Evolutionary conservation across 2,329 filamentous ascomycete species (phyloP).

Genomic region (Colletotrichum orbiculare): DNA sequence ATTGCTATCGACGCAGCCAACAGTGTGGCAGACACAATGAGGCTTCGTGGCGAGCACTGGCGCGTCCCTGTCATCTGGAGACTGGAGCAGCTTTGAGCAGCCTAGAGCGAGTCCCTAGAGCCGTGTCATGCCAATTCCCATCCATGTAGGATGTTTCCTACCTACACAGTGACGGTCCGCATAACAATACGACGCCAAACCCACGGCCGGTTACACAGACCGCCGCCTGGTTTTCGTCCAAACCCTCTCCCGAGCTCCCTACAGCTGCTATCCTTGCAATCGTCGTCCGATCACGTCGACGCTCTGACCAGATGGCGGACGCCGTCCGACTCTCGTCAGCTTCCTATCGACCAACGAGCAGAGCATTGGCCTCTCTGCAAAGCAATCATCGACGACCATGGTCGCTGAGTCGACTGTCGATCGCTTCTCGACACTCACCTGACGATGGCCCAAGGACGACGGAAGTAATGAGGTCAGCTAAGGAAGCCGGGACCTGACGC

Average conservation of each 20-base stretch:
- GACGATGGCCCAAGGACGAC: not conserved
- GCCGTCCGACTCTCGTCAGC: not conserved
- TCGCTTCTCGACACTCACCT: slow-evolving; percentile 5
- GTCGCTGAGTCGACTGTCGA: not conserved
- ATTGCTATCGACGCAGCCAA: too few species aligned
- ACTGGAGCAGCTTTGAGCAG: too few species aligned
- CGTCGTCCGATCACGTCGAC: slow-evolving; percentile 13
- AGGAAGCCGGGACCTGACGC: slow-evolving; percentile 28
- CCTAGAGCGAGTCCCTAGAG: too few species aligned
- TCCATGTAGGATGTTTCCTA: too few species aligned
- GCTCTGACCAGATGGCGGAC: slow-evolving; percentile 5
- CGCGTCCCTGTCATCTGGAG: too few species aligned
- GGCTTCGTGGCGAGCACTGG: too few species aligned
- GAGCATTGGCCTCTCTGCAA: slow-evolving; percentile 20
- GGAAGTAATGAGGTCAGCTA: not conserved
- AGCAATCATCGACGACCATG: not conserved
- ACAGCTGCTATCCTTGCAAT: not conserved
- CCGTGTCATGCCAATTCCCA: too few species aligned
- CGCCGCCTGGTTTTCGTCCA: slow-evolving; percentile 6
- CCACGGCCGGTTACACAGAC: slow-evolving; percentile 4
- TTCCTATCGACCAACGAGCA: not conserved
- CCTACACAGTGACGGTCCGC: too few species aligned
- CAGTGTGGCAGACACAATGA: too few species aligned
- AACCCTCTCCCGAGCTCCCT: slow-evolving; percentile 1
- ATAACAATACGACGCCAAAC: too few species aligned